Conservation (phyloP, 1,284 basidiomycete species). For the Bjerkandera adusta region DNA sequence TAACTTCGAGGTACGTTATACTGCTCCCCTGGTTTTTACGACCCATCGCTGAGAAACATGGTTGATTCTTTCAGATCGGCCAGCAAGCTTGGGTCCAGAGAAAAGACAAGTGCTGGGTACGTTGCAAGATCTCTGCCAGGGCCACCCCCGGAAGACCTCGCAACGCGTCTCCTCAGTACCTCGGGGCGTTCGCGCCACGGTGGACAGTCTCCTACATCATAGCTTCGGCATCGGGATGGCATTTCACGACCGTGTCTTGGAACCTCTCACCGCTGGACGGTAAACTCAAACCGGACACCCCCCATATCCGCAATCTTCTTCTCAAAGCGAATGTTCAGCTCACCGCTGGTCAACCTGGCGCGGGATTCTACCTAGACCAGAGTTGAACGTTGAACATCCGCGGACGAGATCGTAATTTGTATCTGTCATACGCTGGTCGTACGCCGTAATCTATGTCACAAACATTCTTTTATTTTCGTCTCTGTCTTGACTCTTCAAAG, state of each 20-base stretch:
- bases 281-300: conserved; percentile 56
- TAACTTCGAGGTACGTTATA: too few relatives aligned
- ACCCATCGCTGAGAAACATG: too few relatives aligned
- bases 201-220: not conserved
- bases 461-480: not conserved
- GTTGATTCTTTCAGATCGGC: too few relatives aligned
- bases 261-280: conserved; percentile 60
- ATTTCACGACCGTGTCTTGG: conserved; percentile 44
- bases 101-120: conserved; percentile 17
- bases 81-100: conserved; percentile 18
- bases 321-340: conserved; percentile 5
- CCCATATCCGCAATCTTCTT: conserved; percentile 39
- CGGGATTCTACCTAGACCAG: too few relatives aligned
- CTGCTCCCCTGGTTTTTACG: too few relatives aligned
- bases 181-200: conserved; percentile 2
- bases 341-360: too few relatives aligned
- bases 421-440: too few relatives aligned
- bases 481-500: too few relatives aligned
- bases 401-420: too few relatives aligned
- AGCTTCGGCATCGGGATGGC: not conserved
- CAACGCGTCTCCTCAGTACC: conserved; percentile 14
- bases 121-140: conserved; percentile 15
- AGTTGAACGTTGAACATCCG: too few relatives aligned
- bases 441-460: too few relatives aligned
- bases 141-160: conserved; percentile 17